phyloP scores from a whole-genome alignment of 164 flowering plant species.

The Cinnamomum micranthum region DNA sequence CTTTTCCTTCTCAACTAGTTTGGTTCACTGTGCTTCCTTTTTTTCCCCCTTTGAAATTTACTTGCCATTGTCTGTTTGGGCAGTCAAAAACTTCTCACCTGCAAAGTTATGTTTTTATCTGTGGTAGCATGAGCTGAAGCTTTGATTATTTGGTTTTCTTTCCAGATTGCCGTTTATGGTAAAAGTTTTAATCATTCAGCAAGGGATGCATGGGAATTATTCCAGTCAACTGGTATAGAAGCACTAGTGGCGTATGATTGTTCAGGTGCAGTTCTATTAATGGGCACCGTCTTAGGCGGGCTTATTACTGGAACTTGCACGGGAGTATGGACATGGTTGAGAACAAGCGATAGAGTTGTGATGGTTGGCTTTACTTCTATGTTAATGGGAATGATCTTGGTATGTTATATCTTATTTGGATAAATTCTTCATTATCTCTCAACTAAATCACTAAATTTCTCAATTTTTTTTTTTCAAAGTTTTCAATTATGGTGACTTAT shows the following conservation, averaged over 20 bases:
- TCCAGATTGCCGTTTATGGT: conserved; percentile 92
- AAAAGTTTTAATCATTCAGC: conserved; percentile 96
- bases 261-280: conserved; percentile 94
- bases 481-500: not conserved
- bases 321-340: conserved; percentile 75
- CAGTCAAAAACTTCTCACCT: not conserved
- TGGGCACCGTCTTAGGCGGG: conserved; percentile 93
- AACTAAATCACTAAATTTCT: not conserved
- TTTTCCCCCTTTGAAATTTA: too few species aligned
- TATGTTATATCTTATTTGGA: conserved; percentile 25
- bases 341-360: conserved; percentile 50
- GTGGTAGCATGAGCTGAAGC: not conserved
- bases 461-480: not conserved
- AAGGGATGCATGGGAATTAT: conserved; percentile 98
- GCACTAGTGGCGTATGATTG: conserved; percentile 98
- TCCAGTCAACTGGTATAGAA: conserved; percentile 99
- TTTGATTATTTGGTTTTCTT: not conserved
- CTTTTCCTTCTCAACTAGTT: too few species aligned
- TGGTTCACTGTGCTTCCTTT: too few species aligned
- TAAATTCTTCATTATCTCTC: not conserved
- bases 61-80: not conserved
- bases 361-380: conserved; percentile 88
- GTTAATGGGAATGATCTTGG: conserved; percentile 98
- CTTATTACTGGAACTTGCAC: conserved; percentile 84
- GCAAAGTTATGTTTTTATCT: not conserved